phyloP scores from a whole-genome alignment of 352 stramenopile genomes.

The Globisporangium takayamanum region DNA sequence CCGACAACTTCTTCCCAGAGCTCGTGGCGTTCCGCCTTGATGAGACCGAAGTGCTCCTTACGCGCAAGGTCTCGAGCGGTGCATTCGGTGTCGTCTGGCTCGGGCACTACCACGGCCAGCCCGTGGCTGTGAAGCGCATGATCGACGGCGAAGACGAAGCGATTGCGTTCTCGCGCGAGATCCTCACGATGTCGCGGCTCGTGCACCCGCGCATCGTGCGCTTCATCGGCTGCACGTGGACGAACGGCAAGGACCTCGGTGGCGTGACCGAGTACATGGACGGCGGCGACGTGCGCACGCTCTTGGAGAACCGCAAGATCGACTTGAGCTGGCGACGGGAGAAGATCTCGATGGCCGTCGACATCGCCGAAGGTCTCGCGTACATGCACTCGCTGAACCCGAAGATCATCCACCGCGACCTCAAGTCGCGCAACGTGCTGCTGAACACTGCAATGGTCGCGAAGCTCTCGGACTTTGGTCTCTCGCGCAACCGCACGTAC shows the following conservation, averaged over 20 bases:
- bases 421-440: conserved; percentile 82
- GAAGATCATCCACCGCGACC: conserved; percentile 80
- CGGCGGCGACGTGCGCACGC: conserved; percentile 72
- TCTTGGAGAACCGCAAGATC: conserved; percentile 78
- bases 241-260: conserved; percentile 63
- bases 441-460: conserved; percentile 72
- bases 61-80: conserved; percentile 75
- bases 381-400: conserved; percentile 83
- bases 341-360: conserved; percentile 82
- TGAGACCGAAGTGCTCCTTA: conserved; percentile 76
- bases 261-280: conserved; percentile 86
- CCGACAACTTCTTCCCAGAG: conserved; percentile 65
- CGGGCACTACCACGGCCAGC: conserved; percentile 81
- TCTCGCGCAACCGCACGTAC: conserved; percentile 80
- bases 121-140: conserved; percentile 84
- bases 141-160: conserved; percentile 75
- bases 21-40: conserved; percentile 70
- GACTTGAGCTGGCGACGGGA: conserved; percentile 74
- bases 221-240: conserved; percentile 85
- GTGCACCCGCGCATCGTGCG: conserved; percentile 78
- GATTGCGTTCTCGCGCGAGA: conserved; percentile 72
- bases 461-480: conserved; percentile 82
- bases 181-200: conserved; percentile 78
- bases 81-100: conserved; percentile 83
- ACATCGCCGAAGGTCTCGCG: conserved; percentile 69